Evolutionary conservation across 768 basidiomycete genomes (phyloP).

Genomic region (Kwoniella sp.): DNA sequence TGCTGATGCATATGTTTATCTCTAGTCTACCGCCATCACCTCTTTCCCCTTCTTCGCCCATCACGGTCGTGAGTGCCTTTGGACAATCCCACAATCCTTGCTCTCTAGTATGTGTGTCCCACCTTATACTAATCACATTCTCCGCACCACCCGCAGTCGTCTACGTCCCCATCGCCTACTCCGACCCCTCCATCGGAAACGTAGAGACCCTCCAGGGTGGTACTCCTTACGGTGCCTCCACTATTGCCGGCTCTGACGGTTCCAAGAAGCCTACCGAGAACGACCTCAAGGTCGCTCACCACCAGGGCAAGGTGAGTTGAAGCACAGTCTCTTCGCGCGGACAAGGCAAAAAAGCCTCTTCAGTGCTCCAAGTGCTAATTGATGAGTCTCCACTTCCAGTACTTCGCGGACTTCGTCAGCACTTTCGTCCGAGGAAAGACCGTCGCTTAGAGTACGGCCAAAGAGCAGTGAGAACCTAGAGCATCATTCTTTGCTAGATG

Average conservation of each 20-base stretch:
- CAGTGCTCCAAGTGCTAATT: no score
- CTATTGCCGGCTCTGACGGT: conserved; percentile 54
- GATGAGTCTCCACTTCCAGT: conserved; percentile 19
- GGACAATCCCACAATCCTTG: no score
- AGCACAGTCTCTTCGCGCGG: no score
- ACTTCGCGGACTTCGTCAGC: conserved; percentile 40
- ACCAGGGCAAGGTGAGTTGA: conserved; percentile 41
- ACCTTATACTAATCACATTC: no score
- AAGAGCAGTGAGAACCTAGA: no score
- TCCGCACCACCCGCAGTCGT: conserved; percentile 33
- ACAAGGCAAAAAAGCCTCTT: not conserved
- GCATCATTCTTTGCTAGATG: no score
- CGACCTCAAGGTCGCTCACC: conserved; percentile 34
- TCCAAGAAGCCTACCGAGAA: conserved; percentile 56
- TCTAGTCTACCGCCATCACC: conserved; percentile 56
- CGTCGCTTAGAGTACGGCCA: conserved; percentile 17
- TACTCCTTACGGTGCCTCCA: conserved; percentile 73
- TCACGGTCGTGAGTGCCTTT: conserved; percentile 58
- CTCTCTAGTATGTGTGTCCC: no score
- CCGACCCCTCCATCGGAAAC: conserved; percentile 58
- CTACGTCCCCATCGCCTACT: conserved; percentile 60
- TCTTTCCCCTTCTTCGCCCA: conserved; percentile 66
- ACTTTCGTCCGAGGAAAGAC: conserved; percentile 41
- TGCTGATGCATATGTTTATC: conserved; percentile 6
- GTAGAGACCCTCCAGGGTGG: conserved; percentile 58